Conservation (phyloP, 192 early-diverging fungal species). For the Umbelopsis sp. region DNA sequence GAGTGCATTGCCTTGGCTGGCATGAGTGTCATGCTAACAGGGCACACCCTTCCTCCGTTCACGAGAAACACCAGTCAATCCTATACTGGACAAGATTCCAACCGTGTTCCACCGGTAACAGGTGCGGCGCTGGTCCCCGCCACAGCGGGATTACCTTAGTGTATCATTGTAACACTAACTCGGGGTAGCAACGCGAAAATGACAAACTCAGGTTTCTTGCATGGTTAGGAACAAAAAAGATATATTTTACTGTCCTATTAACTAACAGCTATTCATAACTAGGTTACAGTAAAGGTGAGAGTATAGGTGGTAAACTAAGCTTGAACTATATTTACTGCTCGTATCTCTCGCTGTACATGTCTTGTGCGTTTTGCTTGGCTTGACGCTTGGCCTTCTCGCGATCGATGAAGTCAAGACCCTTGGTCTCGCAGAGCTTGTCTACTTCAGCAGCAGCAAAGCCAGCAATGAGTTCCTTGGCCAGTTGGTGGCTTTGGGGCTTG, state of each 20-base stretch:
- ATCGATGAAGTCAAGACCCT: slow-evolving; percentile 52
- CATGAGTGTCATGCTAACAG: neutral
- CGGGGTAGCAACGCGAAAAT: too few relatives aligned
- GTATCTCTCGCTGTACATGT: slow-evolving; percentile 35
- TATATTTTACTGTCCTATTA: too few relatives aligned
- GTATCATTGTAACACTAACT: too few relatives aligned
- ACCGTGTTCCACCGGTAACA: neutral
- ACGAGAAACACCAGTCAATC: slow-evolving; percentile 3
- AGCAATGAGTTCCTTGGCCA: slow-evolving; percentile 45
- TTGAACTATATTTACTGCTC: neutral
- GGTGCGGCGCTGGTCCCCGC: slow-evolving; percentile 3
- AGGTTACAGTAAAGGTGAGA: too few relatives aligned
- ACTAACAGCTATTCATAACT: too few relatives aligned
- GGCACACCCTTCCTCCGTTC: slow-evolving; percentile 5
- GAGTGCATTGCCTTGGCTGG: neutral
- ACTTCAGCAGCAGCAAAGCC: slow-evolving; percentile 42
- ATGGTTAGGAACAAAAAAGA: too few relatives aligned
- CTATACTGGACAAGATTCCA: neutral
- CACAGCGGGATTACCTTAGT: too few relatives aligned
- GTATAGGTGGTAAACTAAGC: too few relatives aligned
- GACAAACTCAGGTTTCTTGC: too few relatives aligned
- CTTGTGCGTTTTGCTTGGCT: slow-evolving; percentile 41
- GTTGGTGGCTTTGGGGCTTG: slow-evolving; percentile 38
- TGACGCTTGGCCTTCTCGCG: slow-evolving; percentile 51
- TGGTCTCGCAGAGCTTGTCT: slow-evolving; percentile 47